Conservation (phyloP, 2,329 filamentous ascomycete genomes). For the Coniochaeta sp. region DNA sequence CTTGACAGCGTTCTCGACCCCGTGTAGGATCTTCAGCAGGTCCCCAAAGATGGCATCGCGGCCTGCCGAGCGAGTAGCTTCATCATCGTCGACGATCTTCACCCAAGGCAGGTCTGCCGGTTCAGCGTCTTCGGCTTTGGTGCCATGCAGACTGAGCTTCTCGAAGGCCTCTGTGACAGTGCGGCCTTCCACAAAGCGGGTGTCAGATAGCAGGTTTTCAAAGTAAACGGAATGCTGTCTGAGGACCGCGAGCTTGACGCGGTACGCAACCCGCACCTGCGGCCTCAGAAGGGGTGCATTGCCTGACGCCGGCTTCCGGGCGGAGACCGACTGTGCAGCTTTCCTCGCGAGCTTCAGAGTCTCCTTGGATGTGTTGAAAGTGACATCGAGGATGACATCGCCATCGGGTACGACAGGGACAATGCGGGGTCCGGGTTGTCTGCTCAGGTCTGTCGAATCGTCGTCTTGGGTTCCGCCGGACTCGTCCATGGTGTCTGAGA, state of each 20-base stretch:
- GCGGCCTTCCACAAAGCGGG: slow-evolving; percentile 55
- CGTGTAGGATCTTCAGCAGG: slow-evolving; percentile 60
- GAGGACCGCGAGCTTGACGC: slow-evolving; percentile 50
- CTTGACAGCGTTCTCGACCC: slow-evolving; percentile 35
- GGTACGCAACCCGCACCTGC: slow-evolving; percentile 40
- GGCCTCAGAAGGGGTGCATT: slow-evolving; percentile 18
- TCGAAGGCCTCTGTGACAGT: slow-evolving; percentile 43
- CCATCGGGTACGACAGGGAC: slow-evolving; percentile 48
- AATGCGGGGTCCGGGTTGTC: neutral
- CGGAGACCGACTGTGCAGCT: slow-evolving; percentile 20
- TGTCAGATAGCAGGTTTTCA: slow-evolving; percentile 54
- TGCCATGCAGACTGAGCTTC: slow-evolving; percentile 36
- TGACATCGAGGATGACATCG: slow-evolving; percentile 59
- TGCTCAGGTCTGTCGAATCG: slow-evolving; percentile 5
- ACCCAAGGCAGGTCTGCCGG: slow-evolving; percentile 53
- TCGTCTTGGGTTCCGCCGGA: slow-evolving; percentile 11
- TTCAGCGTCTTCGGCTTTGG: slow-evolving; percentile 37
- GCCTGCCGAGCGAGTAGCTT: slow-evolving; percentile 52
- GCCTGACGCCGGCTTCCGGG: neutral
- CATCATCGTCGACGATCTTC: slow-evolving; percentile 59
- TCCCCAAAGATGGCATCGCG: slow-evolving; percentile 59
- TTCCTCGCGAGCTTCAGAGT: slow-evolving; percentile 38
- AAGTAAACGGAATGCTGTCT: slow-evolving; percentile 63
- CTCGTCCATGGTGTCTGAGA: slow-evolving; percentile 13
- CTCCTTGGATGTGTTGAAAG: slow-evolving; percentile 51